Evolutionary conservation across 2,329 filamentous ascomycete genomes (phyloP).

Genomic region (Colletotrichum sp.): DNA sequence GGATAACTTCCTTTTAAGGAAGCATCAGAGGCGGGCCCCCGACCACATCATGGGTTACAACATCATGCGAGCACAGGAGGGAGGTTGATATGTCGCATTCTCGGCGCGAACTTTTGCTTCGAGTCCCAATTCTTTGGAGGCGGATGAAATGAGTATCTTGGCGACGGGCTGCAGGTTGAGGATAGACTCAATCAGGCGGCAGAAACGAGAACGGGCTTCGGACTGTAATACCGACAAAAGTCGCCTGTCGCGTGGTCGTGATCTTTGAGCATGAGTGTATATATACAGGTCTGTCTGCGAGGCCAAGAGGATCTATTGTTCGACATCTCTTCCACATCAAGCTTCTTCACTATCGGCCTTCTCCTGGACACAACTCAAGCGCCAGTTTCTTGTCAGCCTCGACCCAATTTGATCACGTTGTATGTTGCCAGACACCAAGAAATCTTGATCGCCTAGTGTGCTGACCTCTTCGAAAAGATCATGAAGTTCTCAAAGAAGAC

Average conservation of each 20-base stretch:
- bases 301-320: background rate
- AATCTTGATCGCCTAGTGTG: rapidly evolving
- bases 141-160: background rate
- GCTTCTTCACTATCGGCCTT: background rate
- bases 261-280: background rate
- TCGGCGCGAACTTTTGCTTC: background rate
- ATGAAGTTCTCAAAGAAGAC: constrained; percentile 11
- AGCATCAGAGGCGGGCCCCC: background rate
- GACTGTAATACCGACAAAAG: background rate
- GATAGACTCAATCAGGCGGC: background rate
- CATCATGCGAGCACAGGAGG: background rate
- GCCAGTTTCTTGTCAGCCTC: background rate
- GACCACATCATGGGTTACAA: background rate
- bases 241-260: background rate
- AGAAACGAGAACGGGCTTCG: background rate
- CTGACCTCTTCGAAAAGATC: background rate
- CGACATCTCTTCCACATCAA: background rate
- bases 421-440: background rate
- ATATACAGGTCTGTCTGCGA: background rate
- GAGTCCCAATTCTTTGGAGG: background rate
- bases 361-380: background rate
- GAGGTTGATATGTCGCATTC: background rate
- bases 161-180: background rate
- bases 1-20: background rate
- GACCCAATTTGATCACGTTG: background rate